Base-by-base conservation (phyloP, 768 basidiomycete species). In the Russula griseocarnosa region DNA sequence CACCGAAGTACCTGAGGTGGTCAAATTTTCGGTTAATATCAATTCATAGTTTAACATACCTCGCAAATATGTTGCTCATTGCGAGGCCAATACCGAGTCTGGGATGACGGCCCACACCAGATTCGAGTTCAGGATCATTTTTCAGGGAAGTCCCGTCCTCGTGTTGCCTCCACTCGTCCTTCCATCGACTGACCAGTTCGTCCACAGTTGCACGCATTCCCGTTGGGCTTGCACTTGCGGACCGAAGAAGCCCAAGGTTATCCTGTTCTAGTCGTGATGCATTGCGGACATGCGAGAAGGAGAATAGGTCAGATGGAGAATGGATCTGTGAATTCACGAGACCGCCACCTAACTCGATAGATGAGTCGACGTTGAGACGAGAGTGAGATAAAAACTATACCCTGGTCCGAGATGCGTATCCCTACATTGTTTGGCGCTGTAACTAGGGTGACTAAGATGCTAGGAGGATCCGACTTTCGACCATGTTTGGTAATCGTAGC, bases 371-470 rank as follows among this genome's bases (percentile, higher is more conserved):
- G 51, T 10, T 22, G 40, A 36, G 18, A 56, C 24, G 20, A 47
- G 8, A 30, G 36, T n/a, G n/a, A 6, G 16, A 18, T 34, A 20
- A 44, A 46, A 44, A 46, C 46, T 26, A 47, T 60, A 86, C 92
- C 94, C 83, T 91, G 86, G 72, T 96, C 93, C n/a, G 92, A 93
- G 76, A 96, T 87, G 44, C 93, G 86, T 55, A 96, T 82, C 7
- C 84, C 81, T 52, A 96, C 82, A 55, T 90, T 83, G 57, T 92
- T 82, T 36, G 84, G 79, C 1, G 87, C 86, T 3, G 86, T 83
- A 9, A 86, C 86, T 52, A 96, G 85, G 0, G 93, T 95, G 1
- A 86, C 86, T 32, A 76, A 78, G 57, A 94, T 86, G 2, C 82
- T 78, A n/a, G 90, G 88, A 47, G 83, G 73, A 2, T 66, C 62